These are phyloP conservation scores for Tolypocladium cylindrosporum DNA, from an alignment of 2,329 filamentous ascomycete species.

Conservation along the genomic window DNA sequence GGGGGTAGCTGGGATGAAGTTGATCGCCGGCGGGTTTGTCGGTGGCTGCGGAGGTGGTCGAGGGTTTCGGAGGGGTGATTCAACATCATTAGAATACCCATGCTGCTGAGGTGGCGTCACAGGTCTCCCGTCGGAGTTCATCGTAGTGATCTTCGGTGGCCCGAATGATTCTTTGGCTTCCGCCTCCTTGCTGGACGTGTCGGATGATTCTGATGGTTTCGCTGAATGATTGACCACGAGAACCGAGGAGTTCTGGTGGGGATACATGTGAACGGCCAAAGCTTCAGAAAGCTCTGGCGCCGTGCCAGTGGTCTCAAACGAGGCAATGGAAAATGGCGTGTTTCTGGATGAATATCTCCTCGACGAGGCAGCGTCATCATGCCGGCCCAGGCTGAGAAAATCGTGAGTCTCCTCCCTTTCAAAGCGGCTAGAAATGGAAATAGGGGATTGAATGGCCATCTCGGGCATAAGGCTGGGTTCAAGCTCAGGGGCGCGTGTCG, in stretches of 20 bases:
- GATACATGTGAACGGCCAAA: slow-evolving; percentile 49
- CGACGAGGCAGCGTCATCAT: slow-evolving; percentile 43
- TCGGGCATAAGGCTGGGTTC: background rate
- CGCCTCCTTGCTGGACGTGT: slow-evolving; percentile 16
- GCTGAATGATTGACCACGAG: slow-evolving; percentile 48
- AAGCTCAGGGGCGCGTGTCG: background rate
- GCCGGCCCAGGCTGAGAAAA: slow-evolving; percentile 34
- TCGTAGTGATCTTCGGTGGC: slow-evolving; percentile 27
- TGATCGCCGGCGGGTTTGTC: slow-evolving; percentile 30
- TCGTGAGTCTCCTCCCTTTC: slow-evolving; percentile 24
- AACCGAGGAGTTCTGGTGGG: slow-evolving; percentile 55
- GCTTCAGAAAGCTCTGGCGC: slow-evolving; percentile 54
- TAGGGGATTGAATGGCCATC: background rate
- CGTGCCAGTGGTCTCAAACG: slow-evolving; percentile 52
- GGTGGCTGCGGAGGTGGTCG: slow-evolving; percentile 47
- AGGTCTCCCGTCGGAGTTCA: slow-evolving; percentile 29
- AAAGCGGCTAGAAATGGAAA: slow-evolving; percentile 9
- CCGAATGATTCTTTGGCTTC: slow-evolving; percentile 11
- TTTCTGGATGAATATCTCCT: slow-evolving; percentile 44
- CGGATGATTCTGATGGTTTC: slow-evolving; percentile 36
- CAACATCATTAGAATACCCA: slow-evolving; percentile 41
- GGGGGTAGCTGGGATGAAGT: slow-evolving; percentile 54
- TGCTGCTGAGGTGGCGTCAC: slow-evolving; percentile 42
- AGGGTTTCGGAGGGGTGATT: slow-evolving; percentile 54
- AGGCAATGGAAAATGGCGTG: slow-evolving; percentile 53